Evolutionary conservation across 164 flowering plant species (phyloP), one percentile per base, ranked within the genome.

Genomic region (Chimonanthus salicifolius): DNA sequence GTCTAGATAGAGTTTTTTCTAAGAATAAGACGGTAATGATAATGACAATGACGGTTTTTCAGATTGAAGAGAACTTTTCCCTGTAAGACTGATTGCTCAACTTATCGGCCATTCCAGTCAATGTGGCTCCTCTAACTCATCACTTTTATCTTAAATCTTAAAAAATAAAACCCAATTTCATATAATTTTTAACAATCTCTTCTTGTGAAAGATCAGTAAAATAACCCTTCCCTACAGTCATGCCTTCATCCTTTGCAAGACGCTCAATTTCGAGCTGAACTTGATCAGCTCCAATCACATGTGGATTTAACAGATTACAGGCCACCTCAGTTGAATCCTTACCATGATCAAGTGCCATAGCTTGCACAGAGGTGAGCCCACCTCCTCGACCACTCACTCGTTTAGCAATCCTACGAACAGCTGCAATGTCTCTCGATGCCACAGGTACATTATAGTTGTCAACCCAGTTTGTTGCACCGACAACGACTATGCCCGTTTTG

Each of bases 351-450:
- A 90, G 87, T 65, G 87, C 94, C 72, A 92, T 65, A 2, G 93
- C 81, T 67, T 92, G 94, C 70, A 90, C 93, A 0, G 87, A 81
- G 0, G 89, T 88, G 9, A 92, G 87, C 18, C 97, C 94, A 4
- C 97, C 97, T 1, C 93, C 92, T 49, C 97, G 78, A 5, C 85
- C 90, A 72, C 97, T 91, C 68, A 92, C 90, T 83, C 71, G 78
- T 63, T 81, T 72, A 2, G 97, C 90, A 46, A 92, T 88, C 68
- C 83, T 80, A 10, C 87, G 76, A 4, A 85, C 74, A 4, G 80
- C 81, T 2, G 84, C 80, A 9, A 87, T 70, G 68, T 92, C 88
- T 2, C 87, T 83, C 43, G 92, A 85, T 79, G 84, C 54, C 68
- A 88, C 80, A 9, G 94, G 97, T 4, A 91, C 80, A 49, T 91